Evolutionary conservation across 2,329 filamentous ascomycete genomes (phyloP).

Genomic region (Mycocentrospora acerina): DNA sequence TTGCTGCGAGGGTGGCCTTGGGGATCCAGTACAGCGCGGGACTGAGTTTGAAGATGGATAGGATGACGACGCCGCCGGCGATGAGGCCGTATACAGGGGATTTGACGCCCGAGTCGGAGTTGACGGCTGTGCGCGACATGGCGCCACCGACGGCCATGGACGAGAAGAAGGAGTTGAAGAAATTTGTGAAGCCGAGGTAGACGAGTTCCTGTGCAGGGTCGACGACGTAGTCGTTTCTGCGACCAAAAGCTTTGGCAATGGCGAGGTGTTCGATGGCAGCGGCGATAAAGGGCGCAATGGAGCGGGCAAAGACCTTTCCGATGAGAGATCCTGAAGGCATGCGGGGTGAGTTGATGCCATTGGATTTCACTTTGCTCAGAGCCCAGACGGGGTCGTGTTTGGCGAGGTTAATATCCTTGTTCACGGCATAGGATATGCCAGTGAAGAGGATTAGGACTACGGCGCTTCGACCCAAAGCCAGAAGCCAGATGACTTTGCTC

Average conservation of each 20-base stretch:
- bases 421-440: slow-evolving; percentile 63
- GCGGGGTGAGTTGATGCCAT: slow-evolving; percentile 55
- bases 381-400: slow-evolving; percentile 56
- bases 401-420: slow-evolving; percentile 46
- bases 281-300: slow-evolving; percentile 63
- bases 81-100: slow-evolving; percentile 63
- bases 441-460: slow-evolving; percentile 64
- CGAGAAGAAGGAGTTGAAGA: slow-evolving; percentile 66
- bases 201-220: slow-evolving; percentile 67
- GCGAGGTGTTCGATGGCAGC: slow-evolving; percentile 64
- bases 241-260: slow-evolving; percentile 64
- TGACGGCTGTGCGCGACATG: slow-evolving; percentile 68
- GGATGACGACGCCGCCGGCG: slow-evolving; percentile 61
- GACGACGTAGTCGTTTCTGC: slow-evolving; percentile 63
- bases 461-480: slow-evolving; percentile 62
- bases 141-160: slow-evolving; percentile 66
- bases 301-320: slow-evolving; percentile 54
- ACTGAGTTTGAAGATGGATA: slow-evolving; percentile 63
- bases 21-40: slow-evolving; percentile 68
- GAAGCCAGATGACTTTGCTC: slow-evolving; percentile 59
- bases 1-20: slow-evolving; percentile 64
- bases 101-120: slow-evolving; percentile 64
- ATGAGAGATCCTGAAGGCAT: slow-evolving; percentile 54
- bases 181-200: slow-evolving; percentile 63
- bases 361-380: slow-evolving; percentile 59